phyloP scores from a whole-genome alignment of 2,329 filamentous ascomycete genomes.

The Rhinocladiella similis region DNA sequence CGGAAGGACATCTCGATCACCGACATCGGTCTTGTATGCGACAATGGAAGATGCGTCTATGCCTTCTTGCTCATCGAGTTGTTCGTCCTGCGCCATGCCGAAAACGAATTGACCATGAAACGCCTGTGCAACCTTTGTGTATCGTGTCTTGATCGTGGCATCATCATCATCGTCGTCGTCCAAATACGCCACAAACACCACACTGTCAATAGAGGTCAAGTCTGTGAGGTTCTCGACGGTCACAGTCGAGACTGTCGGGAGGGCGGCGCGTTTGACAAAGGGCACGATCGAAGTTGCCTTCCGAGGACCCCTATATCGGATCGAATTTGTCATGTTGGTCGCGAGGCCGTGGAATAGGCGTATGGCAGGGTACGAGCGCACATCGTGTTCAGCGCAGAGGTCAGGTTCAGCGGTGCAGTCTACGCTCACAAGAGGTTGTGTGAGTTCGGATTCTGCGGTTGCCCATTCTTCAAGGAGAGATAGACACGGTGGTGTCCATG shows the following conservation, averaged over 20 bases:
- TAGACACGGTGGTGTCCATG: conserved; percentile 1
- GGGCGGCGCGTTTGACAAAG: neutral
- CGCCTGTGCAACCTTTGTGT: neutral
- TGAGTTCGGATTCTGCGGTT: neutral
- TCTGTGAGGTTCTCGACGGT: neutral
- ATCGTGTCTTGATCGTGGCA: neutral
- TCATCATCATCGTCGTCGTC: neutral
- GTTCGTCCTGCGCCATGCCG: neutral
- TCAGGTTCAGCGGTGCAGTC: conserved; percentile 41
- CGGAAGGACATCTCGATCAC: neutral
- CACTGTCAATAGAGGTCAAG: neutral
- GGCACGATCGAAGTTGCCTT: conserved; percentile 25
- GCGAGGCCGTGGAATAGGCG: conserved; percentile 42
- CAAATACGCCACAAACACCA: neutral
- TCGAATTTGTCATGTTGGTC: conserved; percentile 25
- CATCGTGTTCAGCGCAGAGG: conserved; percentile 44
- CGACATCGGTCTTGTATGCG: conserved; percentile 1
- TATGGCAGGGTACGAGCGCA: conserved; percentile 51
- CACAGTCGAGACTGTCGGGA: neutral
- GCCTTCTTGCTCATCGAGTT: neutral
- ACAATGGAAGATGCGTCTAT: neutral
- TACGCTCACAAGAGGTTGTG: conserved; percentile 36
- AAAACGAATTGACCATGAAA: conserved; percentile 1
- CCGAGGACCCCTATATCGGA: conserved; percentile 48
- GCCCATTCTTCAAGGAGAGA: conserved; percentile 1